phyloP scores from a whole-genome alignment of 441 rosid species.

The Populus tomentosa region DNA sequence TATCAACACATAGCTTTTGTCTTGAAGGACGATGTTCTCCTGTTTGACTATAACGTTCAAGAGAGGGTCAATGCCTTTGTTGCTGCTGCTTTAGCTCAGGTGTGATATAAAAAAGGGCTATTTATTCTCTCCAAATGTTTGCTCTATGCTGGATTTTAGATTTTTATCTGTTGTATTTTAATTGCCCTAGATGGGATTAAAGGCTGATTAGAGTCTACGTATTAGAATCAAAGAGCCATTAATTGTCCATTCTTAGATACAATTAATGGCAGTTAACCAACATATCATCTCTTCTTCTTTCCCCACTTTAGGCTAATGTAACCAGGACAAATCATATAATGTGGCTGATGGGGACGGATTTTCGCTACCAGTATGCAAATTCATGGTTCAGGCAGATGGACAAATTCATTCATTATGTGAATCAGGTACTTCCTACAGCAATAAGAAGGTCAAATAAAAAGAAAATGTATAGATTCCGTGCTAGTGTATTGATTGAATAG shows the following conservation, averaged over 20 bases:
- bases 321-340: constrained; percentile 82
- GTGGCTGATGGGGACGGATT: constrained; percentile 99
- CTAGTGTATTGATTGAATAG: constrained; percentile 17
- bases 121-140: constrained; percentile 1
- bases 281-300: neutral
- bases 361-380: constrained; percentile 83
- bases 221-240: neutral
- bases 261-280: constrained; percentile 1
- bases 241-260: constrained; percentile 1
- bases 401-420: constrained; percentile 89
- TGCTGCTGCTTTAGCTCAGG: constrained; percentile 87
- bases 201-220: neutral
- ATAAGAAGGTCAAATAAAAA: neutral
- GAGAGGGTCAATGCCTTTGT: constrained; percentile 80
- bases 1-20: constrained; percentile 21
- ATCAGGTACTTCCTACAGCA: constrained; percentile 42
- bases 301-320: constrained; percentile 66
- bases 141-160: neutral
- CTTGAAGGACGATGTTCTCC: constrained; percentile 63
- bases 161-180: neutral
- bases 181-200: neutral
- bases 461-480: constrained; percentile 1
- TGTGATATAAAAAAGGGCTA: constrained; percentile 22
- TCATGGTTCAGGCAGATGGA: constrained; percentile 95
- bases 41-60: constrained; percentile 89